Evolutionary conservation across 495 filamentous ascomycete species (phyloP).

Genomic region (Bacidia gigantensis): DNA sequence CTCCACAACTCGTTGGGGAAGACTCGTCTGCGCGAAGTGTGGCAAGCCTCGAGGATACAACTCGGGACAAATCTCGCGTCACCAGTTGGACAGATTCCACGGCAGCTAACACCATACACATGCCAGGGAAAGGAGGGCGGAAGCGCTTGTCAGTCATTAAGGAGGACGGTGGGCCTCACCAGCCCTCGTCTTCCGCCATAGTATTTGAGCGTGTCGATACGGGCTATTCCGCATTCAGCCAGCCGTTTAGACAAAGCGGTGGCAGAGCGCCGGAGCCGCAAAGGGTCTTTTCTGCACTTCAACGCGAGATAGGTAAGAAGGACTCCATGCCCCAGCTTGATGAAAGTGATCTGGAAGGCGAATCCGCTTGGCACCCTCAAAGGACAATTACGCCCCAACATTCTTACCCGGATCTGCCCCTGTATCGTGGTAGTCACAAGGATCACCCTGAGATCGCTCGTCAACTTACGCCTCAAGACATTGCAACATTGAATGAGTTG

Average conservation of each 20-base stretch:
- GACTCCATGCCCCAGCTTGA: slow-evolving; percentile 17
- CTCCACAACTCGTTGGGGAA: slow-evolving; percentile 27
- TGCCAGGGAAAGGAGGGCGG: slow-evolving; percentile 27
- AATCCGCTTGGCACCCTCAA: background rate
- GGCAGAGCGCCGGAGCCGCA: slow-evolving; percentile 26
- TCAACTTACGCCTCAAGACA: slow-evolving; percentile 18
- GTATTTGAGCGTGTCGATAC: background rate
- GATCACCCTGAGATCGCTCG: background rate
- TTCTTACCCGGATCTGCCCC: background rate
- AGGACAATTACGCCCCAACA: background rate
- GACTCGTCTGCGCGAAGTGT: slow-evolving; percentile 35
- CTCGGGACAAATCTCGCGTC: slow-evolving; percentile 48
- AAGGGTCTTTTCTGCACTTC: slow-evolving; percentile 59
- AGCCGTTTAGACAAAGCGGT: slow-evolving; percentile 13
- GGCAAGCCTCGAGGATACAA: slow-evolving; percentile 34
- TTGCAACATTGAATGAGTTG: slow-evolving; percentile 18
- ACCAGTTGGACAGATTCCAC: slow-evolving; percentile 67
- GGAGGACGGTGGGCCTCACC: slow-evolving; percentile 41
- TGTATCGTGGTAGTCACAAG: background rate
- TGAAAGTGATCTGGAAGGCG: slow-evolving; percentile 23
- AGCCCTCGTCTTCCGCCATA: slow-evolving; percentile 19
- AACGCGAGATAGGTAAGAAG: slow-evolving; percentile 45
- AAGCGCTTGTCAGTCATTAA: slow-evolving; percentile 54
- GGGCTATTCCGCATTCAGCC: slow-evolving; percentile 7
- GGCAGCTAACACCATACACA: slow-evolving; percentile 33